Conservation (phyloP, 2,329 filamentous ascomycete genomes). For the Diaporthe amygdali region DNA sequence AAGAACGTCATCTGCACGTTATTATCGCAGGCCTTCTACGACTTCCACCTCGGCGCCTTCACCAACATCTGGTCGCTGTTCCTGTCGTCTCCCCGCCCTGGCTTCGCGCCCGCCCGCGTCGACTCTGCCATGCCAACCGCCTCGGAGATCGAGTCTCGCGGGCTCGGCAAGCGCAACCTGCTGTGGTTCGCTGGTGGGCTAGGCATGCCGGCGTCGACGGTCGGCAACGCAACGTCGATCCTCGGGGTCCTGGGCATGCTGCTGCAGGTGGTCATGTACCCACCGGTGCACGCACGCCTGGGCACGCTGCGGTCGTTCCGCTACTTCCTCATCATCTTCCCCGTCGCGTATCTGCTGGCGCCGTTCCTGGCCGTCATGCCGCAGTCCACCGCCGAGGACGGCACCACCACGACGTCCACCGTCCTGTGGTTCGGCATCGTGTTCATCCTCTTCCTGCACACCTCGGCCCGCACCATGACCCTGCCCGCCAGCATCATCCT, state of each 20-base stretch:
- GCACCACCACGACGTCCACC: slow-evolving; percentile 17
- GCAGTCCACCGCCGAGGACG: slow-evolving; percentile 19
- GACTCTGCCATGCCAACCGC: neutral
- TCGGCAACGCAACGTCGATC: slow-evolving; percentile 72
- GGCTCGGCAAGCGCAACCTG: slow-evolving; percentile 39
- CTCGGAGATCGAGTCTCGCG: slow-evolving; percentile 29
- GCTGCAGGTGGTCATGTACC: slow-evolving; percentile 73
- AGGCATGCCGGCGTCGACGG: slow-evolving; percentile 68
- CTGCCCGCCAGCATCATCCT: slow-evolving; percentile 63
- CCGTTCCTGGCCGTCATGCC: slow-evolving; percentile 71
- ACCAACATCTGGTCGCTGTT: slow-evolving; percentile 73
- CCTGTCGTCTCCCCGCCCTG: slow-evolving; percentile 67
- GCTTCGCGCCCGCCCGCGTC: slow-evolving; percentile 27
- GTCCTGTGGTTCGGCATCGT: slow-evolving; percentile 62
- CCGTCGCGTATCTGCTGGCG: slow-evolving; percentile 69
- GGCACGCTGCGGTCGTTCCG: slow-evolving; percentile 72
- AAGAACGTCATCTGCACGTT: slow-evolving; percentile 58
- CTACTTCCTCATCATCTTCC: slow-evolving; percentile 69
- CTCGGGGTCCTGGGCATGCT: slow-evolving; percentile 73
- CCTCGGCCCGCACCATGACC: slow-evolving; percentile 74
- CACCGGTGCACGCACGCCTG: slow-evolving; percentile 65
- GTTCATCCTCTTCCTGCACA: slow-evolving; percentile 70
- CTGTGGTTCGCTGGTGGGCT: slow-evolving; percentile 69
- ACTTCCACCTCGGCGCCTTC: slow-evolving; percentile 74
- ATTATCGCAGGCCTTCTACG: slow-evolving; percentile 69